Conservation (phyloP, 441 rosid species). For the Cnidoscolus chayamansa region DNA sequence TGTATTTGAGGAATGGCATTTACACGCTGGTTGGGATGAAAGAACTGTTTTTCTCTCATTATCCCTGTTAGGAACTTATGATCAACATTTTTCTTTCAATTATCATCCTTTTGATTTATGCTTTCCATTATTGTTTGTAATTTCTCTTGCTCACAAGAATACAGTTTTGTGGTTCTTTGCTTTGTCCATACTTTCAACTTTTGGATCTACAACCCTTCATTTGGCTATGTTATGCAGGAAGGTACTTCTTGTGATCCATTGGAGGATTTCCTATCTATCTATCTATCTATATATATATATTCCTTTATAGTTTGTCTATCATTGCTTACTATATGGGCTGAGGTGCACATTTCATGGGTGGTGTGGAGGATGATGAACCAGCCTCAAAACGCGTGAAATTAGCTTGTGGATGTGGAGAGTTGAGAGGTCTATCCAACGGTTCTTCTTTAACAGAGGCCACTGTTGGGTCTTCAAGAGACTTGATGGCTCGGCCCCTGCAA, state of each 20-base stretch:
- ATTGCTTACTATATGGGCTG: conserved; percentile 56
- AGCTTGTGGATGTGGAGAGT: conserved; percentile 39
- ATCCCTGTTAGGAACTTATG: neutral
- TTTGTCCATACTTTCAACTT: neutral
- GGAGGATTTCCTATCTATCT: conserved; percentile 4
- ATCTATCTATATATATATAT: neutral
- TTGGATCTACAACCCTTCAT: neutral
- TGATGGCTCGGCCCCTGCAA: conserved; percentile 62
- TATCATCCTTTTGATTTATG: neutral
- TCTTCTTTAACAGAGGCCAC: conserved; percentile 34
- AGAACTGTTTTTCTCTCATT: neutral
- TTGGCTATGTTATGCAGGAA: conserved; percentile 36
- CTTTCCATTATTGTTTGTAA: neutral
- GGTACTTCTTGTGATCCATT: conserved; percentile 20
- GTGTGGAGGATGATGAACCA: conserved; percentile 68
- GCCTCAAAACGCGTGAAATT: conserved; percentile 58
- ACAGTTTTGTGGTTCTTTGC: neutral
- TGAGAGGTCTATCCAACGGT: conserved; percentile 45
- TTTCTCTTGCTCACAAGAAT: neutral
- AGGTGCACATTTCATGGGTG: conserved; percentile 70
- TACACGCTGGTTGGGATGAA: neutral
- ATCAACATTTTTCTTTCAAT: neutral
- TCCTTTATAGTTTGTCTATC: conserved; percentile 15
- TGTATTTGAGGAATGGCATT: neutral
- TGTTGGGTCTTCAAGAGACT: conserved; percentile 40